Evolutionary conservation across 495 filamentous ascomycete genomes (phyloP).

Genomic region (Amphirosellinia nigrospora): DNA sequence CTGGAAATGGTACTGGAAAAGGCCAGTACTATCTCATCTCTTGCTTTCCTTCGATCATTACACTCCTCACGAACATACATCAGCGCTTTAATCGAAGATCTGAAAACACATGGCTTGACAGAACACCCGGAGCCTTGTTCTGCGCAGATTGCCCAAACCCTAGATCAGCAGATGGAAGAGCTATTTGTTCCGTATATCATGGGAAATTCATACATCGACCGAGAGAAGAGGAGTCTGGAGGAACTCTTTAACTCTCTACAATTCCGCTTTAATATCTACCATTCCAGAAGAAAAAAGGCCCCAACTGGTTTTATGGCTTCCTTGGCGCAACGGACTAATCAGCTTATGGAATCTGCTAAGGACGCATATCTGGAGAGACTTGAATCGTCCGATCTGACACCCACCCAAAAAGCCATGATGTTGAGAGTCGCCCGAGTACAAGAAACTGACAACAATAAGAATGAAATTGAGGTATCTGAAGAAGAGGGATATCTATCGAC

Average conservation of each 20-base stretch:
- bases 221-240: slow-evolving; percentile 86
- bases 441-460: slow-evolving; percentile 54
- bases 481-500: slow-evolving; percentile 84
- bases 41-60: slow-evolving; percentile 89
- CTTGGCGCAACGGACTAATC: slow-evolving; percentile 82
- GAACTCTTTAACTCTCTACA: slow-evolving; percentile 91
- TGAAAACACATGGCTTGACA: slow-evolving; percentile 93
- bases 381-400: slow-evolving; percentile 82
- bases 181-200: slow-evolving; percentile 95
- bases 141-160: slow-evolving; percentile 78
- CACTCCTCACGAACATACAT: slow-evolving; percentile 90
- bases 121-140: slow-evolving; percentile 93
- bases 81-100: slow-evolving; percentile 81
- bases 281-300: slow-evolving; percentile 80
- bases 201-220: slow-evolving; percentile 93
- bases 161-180: slow-evolving; percentile 97
- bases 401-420: slow-evolving; percentile 84
- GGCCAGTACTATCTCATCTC: slow-evolving; percentile 83
- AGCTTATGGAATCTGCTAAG: slow-evolving; percentile 79
- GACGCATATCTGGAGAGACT: slow-evolving; percentile 84
- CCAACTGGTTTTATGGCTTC: slow-evolving; percentile 90
- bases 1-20: slow-evolving; percentile 97
- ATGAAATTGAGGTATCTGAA: slow-evolving; percentile 87
- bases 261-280: slow-evolving; percentile 94
- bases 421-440: slow-evolving; percentile 79